Conservation (phyloP, 257 asterid species). For the Leonotis leonurus region DNA sequence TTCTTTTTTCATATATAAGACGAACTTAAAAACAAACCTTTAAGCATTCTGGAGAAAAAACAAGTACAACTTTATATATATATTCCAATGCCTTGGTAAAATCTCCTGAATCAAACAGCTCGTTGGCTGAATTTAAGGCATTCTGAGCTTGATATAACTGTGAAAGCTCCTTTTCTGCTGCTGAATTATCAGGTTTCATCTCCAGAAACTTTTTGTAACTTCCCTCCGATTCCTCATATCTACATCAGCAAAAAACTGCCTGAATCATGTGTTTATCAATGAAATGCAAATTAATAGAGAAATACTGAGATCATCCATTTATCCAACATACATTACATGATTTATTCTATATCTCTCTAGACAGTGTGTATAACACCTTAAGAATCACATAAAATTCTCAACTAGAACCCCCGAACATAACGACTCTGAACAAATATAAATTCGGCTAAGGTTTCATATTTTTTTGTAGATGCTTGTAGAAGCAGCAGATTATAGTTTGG, state of each 20-base stretch:
- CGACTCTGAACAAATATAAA: too few relatives aligned
- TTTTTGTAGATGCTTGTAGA: too few relatives aligned
- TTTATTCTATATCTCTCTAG: too few relatives aligned
- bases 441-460: too few relatives aligned
- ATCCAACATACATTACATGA: too few relatives aligned
- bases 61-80: constrained; percentile 71
- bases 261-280: constrained; percentile 27
- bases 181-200: constrained; percentile 62
- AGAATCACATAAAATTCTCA: too few relatives aligned
- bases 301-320: not conserved
- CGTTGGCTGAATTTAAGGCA: constrained; percentile 60
- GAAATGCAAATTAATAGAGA: constrained; percentile 3
- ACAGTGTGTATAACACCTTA: too few relatives aligned
- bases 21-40: constrained; percentile 36
- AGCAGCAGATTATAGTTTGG: too few relatives aligned
- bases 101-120: constrained; percentile 58
- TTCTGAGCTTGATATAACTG: constrained; percentile 63
- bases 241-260: constrained; percentile 48
- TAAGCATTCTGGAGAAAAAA: constrained; percentile 87
- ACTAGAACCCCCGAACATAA: too few relatives aligned
- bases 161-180: constrained; percentile 80
- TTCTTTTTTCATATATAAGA: not conserved
- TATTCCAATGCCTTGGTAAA: constrained; percentile 56
- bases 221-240: constrained; percentile 75
- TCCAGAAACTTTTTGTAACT: constrained; percentile 68